Base-by-base conservation (phyloP, 441 rosid genomes). In the Arabidopsis lyrata region DNA sequence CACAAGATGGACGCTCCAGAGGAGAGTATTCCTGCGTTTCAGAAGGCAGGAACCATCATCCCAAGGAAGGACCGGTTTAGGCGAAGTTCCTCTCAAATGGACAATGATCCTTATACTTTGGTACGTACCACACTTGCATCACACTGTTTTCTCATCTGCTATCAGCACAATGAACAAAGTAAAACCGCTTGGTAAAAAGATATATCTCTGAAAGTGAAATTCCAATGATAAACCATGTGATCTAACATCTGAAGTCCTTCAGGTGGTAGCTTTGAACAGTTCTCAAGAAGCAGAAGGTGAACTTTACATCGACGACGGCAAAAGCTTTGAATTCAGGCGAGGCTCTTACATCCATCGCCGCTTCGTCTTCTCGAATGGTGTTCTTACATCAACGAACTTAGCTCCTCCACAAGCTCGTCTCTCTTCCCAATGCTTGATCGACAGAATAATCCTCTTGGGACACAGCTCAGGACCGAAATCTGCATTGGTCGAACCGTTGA, bases 231-330 rank as follows among this genome's bases (percentile, higher is more conserved):
- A 29, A 14, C 27, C 16, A 27, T 15, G 29, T 45, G 67, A 63
- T 45, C 15, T 63, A 63, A 63, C 41, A 3, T 38, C 6, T 20
- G 12, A 3, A 59, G 1, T 36, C 47, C 64, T 52, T 13, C 81
- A 96, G 99, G 96, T 96, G 74, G 83, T 96, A 52, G 99, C 99
- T 42, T 81, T 96, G 59, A 91, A 96, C 86, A 89, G 97, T 84
- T 81, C 97, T 66, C 84, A 84, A 79, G 90, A 78, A 72, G 99
- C 99, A 8, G 92, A 88, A 81, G 99, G 99, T 6, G 97, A 96
- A 67, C 94, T 96, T 29, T 96, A 96, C 73, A 70, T 90, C 9
- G 99, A 96, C 61, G 99, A 96, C 56, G 99, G 99, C 22, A 86
- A 83, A 77, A 96, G 94, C 81, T 93, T 88, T 20, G 85, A 85